These are phyloP conservation scores for Terfezia claveryi DNA, from an alignment of 495 filamentous ascomycete genomes.

Conservation along the genomic window DNA sequence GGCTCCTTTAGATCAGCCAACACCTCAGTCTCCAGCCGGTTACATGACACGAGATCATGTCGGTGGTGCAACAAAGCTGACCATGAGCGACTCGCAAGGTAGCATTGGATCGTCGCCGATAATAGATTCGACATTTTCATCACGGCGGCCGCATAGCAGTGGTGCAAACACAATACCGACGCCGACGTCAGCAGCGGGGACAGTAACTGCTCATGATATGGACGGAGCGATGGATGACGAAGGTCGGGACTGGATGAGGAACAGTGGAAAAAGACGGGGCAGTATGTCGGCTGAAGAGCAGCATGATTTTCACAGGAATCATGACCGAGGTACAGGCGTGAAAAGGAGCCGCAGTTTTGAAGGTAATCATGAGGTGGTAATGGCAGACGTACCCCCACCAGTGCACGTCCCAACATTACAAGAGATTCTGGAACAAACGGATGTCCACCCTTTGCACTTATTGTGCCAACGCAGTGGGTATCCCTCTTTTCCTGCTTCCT, in stretches of 20 bases:
- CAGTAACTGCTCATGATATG: slow-evolving; percentile 14
- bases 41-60: slow-evolving; percentile 19
- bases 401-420: background rate
- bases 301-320: background rate
- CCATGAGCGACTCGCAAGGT: background rate
- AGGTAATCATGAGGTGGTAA: background rate
- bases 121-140: background rate
- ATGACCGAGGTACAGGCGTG: background rate
- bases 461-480: background rate
- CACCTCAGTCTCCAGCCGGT: slow-evolving; percentile 16
- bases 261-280: slow-evolving; percentile 15
- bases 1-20: slow-evolving; percentile 16
- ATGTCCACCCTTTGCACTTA: background rate
- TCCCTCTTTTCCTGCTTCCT: background rate
- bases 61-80: background rate
- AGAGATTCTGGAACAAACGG: background rate
- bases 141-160: slow-evolving; percentile 9
- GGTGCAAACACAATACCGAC: slow-evolving; percentile 23
- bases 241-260: slow-evolving; percentile 5
- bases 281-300: slow-evolving; percentile 7
- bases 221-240: slow-evolving; percentile 24
- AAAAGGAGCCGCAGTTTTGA: background rate
- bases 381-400: background rate
- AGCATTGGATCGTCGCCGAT: background rate
- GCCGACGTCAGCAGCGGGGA: slow-evolving; percentile 23